Percentiles rank a stretch among this genome's conserved stretches.
Conservation (phyloP, 2,329 filamentous ascomycete genomes). For the Fusarium sterilihyphosum region DNA sequence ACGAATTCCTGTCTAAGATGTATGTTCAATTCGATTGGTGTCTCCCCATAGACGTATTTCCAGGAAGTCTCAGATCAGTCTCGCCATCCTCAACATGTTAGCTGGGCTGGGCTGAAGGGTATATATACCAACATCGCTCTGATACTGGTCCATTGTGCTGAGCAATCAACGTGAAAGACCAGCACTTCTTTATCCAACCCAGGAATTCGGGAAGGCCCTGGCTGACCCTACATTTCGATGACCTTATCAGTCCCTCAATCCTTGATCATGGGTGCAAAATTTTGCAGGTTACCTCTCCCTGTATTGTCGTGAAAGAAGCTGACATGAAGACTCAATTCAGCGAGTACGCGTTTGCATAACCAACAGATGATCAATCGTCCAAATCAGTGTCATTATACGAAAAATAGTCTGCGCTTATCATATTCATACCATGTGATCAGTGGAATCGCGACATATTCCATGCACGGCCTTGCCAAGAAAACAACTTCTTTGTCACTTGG, state of each 20-base stretch:
- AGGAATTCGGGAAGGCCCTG: constrained; percentile 12
- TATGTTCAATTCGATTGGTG: not conserved
- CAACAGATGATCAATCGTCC: not conserved
- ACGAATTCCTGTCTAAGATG: not conserved
- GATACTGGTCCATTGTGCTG: not conserved
- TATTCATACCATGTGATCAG: not conserved
- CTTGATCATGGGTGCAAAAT: not conserved
- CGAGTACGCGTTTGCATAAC: not conserved
- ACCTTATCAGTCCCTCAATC: not conserved
- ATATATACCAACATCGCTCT: not conserved
- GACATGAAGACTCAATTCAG: not conserved
- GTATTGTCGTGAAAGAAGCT: not conserved
- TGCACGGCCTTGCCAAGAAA: not conserved
- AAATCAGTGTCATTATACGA: not conserved
- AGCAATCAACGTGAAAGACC: not conserved
- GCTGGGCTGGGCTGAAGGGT: too few species aligned
- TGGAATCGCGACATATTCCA: not conserved
- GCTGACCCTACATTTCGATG: not conserved
- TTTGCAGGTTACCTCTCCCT: not conserved
- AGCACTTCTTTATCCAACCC: constrained; percentile 17
- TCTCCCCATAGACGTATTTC: not conserved
- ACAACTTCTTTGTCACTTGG: not conserved
- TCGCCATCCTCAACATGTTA: not conserved
- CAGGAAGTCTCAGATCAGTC: not conserved
- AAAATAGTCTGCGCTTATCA: not conserved